Base-by-base conservation (phyloP, 768 basidiomycete species). In the Auricularia sp. region DNA sequence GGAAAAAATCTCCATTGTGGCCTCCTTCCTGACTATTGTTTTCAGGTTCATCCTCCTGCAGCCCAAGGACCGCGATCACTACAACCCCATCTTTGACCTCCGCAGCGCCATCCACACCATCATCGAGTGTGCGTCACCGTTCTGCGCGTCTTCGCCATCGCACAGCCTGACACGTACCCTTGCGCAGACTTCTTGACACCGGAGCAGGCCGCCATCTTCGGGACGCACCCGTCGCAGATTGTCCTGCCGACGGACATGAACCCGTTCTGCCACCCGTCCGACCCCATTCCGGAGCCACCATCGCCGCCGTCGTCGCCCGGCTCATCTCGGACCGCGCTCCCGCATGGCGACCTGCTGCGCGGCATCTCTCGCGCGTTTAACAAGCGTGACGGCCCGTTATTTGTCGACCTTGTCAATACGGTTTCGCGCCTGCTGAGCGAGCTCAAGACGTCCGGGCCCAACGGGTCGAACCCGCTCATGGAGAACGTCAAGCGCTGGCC, bases 11-110 rank as follows among this genome's bases (percentile, higher is more conserved):
- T 29, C 29, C 29, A 29, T 29, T 29, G 29, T 29, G 29, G 29
- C 29, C 29, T 2, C 29, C 29, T 29, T 29, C 29, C 29, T 29
- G 29, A 29, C 29, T 29, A 29, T 29, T 29, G 29, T 29, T 29
- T 29, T 29, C 64, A 91, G 90, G 72, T 93, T 85, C 76, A 81
- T 89, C 66, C 80, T 93, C 65, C 81, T 93, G 62, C 84, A 81
- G 54, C 91, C 91, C 36, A 90, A 86, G 70, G 91, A 93, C 78
- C 85, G 85, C 68, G 90, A 93, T 69, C 89, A 92, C 68, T 93
- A 92, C 74, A 88, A 90, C 71, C 91, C 91, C 14, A 87, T 93
- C 64, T 81, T 87, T 79, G 88, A 88, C 70, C 77, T 93, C 39
- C 87, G 90, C 76, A 79, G 81, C 66, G 81, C 86, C 11, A 74